Evolutionary conservation across 257 asterid genomes (phyloP).

Genomic region (Solanum chilense): DNA sequence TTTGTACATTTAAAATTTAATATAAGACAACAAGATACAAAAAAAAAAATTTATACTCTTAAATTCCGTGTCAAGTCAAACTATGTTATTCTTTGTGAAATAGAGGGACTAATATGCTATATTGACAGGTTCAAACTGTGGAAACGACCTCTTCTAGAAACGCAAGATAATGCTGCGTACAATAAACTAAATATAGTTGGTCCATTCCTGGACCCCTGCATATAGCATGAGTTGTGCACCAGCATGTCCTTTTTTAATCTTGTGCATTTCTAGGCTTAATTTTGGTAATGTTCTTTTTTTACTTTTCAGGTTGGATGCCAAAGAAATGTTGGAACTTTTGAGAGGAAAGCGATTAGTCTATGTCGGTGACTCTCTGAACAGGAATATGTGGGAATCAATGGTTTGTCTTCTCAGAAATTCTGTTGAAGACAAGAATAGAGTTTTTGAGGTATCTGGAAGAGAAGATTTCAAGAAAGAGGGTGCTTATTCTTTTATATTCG

Average conservation of each 20-base stretch:
- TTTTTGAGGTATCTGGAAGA: conserved; percentile 80
- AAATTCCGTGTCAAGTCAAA: too few species aligned
- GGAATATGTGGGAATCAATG: conserved; percentile 99
- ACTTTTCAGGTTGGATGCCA: conserved; percentile 49
- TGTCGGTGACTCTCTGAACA: conserved; percentile 85
- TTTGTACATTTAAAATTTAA: too few species aligned
- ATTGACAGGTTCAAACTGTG: neutral
- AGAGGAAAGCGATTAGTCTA: conserved; percentile 70
- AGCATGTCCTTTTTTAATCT: neutral
- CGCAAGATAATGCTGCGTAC: too few species aligned
- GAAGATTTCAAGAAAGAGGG: conserved; percentile 87
- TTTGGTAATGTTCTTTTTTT: neutral
- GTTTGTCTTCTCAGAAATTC: conserved; percentile 75
- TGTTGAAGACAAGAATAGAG: conserved; percentile 52
- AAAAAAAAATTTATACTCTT: too few species aligned
- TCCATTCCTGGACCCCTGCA: neutral
- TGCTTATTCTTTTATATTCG: conserved; percentile 77
- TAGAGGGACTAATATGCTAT: neutral
- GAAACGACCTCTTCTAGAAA: neutral
- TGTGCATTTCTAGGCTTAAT: neutral
- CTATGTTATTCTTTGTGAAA: too few species aligned
- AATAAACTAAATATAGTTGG: neutral
- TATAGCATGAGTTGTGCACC: neutral
- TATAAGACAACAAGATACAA: too few species aligned
- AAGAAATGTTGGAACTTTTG: conserved; percentile 80